phyloP scores from a whole-genome alignment of 2,329 filamentous ascomycete genomes.

The Corinectria fuckeliana region DNA sequence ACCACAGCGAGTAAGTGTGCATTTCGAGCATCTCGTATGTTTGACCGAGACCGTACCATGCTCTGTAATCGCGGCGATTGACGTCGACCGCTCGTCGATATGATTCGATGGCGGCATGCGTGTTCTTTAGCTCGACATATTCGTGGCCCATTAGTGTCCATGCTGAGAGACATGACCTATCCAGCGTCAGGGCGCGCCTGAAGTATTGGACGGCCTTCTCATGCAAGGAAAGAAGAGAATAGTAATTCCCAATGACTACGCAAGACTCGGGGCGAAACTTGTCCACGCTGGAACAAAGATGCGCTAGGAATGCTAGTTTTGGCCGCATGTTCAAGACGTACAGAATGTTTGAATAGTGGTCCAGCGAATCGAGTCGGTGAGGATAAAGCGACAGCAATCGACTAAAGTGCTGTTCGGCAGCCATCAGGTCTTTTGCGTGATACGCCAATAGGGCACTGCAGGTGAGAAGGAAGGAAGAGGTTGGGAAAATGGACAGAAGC shows the following conservation, averaged over 20 bases:
- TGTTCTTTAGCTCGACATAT: conserved; percentile 98
- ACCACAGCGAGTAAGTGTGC: conserved; percentile 96
- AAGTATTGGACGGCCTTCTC: conserved; percentile 99
- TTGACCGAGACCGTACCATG: conserved; percentile 96
- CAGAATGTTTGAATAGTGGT: conserved; percentile 96
- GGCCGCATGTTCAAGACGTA: conserved; percentile 90
- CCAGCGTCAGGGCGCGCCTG: conserved; percentile 86
- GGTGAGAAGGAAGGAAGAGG: conserved; percentile 86
- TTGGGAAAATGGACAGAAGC: conserved; percentile 83
- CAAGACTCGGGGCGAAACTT: conserved; percentile 97
- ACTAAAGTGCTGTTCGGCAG: conserved; percentile 72
- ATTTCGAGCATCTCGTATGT: conserved; percentile 98
- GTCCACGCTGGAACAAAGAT: conserved; percentile 88
- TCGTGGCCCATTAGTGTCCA: conserved; percentile 99
- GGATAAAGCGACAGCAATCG: conserved; percentile 79
- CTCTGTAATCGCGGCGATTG: conserved; percentile 94
- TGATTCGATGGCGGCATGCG: conserved; percentile 95
- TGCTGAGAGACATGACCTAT: conserved; percentile 88
- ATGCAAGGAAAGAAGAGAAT: conserved; percentile 90
- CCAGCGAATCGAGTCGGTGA: conserved; percentile 83
- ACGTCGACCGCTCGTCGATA: conserved; percentile 95
- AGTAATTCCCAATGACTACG: conserved; percentile 97
- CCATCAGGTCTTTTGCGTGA: conserved; percentile 82
- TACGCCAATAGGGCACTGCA: conserved; percentile 89
- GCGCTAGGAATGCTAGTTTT: conserved; percentile 90